Percentiles rank a stretch among this genome's conserved stretches.
Evolutionary conservation across 306 rosid species (phyloP).

Genomic region (Vicia sativa): DNA sequence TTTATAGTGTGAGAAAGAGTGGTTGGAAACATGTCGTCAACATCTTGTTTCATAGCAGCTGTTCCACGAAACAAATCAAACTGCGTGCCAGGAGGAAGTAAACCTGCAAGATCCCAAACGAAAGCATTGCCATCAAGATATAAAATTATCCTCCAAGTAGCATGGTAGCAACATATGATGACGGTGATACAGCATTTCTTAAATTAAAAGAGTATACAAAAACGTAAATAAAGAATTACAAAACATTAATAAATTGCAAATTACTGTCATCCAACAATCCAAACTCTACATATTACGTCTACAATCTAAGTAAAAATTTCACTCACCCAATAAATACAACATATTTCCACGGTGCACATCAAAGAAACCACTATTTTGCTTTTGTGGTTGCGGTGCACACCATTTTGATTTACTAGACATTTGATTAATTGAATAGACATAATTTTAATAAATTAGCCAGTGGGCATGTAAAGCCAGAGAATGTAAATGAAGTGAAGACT

Average conservation of each 20-base stretch:
- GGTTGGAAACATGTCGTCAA: conserved; percentile 94
- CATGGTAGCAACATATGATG: not conserved
- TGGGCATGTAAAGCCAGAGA: not conserved
- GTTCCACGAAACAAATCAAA: conserved; percentile 99
- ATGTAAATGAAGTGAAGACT: not conserved
- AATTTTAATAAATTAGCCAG: not conserved
- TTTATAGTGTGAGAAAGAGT: conserved; percentile 89
- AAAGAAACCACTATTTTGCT: too few species aligned
- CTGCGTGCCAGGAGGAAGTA: conserved; percentile 98
- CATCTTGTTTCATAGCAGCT: conserved; percentile 99
- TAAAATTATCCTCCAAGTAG: conserved; percentile 25
- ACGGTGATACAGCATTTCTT: not conserved
- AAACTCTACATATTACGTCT: too few species aligned
- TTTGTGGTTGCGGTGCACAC: too few species aligned
- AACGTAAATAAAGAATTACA: too few species aligned
- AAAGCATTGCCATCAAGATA: conserved; percentile 31
- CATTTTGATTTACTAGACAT: too few species aligned
- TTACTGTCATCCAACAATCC: too few species aligned
- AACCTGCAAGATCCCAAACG: conserved; percentile 62
- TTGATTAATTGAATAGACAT: too few species aligned
- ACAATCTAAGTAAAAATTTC: too few species aligned
- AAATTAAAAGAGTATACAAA: not conserved
- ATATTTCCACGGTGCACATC: too few species aligned
- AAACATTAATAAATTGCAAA: too few species aligned
- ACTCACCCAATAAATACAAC: too few species aligned